Conservation (phyloP, 192 early-diverging fungal species). For the Coemansia nantahalensis region DNA sequence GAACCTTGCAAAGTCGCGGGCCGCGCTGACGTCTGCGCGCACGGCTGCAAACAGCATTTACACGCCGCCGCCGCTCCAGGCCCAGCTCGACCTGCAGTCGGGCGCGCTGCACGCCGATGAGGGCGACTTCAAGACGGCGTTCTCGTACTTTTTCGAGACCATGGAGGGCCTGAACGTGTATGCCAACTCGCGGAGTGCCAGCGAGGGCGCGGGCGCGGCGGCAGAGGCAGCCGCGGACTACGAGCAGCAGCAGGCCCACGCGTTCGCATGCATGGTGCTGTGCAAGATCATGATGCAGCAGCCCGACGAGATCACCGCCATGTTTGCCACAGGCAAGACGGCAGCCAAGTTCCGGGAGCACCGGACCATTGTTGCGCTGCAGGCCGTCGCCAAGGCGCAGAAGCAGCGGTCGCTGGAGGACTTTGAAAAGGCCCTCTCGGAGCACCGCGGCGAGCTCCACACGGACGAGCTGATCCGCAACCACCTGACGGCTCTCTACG, state of each 20-base stretch:
- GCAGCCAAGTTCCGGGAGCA: slow-evolving; percentile 82
- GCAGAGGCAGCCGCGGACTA: slow-evolving; percentile 8
- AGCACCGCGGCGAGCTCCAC: slow-evolving; percentile 82
- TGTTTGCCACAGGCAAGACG: slow-evolving; percentile 87
- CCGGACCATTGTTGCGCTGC: slow-evolving; percentile 90
- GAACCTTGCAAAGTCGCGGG: slow-evolving; percentile 92
- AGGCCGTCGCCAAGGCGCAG: slow-evolving; percentile 90
- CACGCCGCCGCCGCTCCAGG: slow-evolving; percentile 96
- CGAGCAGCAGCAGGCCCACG: slow-evolving; percentile 74
- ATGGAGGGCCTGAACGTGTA: slow-evolving; percentile 82
- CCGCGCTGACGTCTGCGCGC: slow-evolving; percentile 93
- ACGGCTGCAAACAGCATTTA: slow-evolving; percentile 98
- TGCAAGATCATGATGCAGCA: slow-evolving; percentile 99
- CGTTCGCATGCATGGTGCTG: slow-evolving; percentile 97
- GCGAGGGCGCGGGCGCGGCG: slow-evolving; percentile 1
- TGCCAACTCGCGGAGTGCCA: slow-evolving; percentile 29
- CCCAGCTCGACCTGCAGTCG: slow-evolving; percentile 94
- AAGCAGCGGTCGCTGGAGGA: slow-evolving; percentile 96
- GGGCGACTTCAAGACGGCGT: slow-evolving; percentile 99
- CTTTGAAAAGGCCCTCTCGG: slow-evolving; percentile 88
- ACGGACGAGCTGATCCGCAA: slow-evolving; percentile 93
- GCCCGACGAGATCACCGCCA: slow-evolving; percentile 91
- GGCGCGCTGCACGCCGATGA: slow-evolving; percentile 98
- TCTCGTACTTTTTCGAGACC: slow-evolving; percentile 99
- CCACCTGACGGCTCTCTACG: slow-evolving; percentile 91